Conservation (phyloP, 2,329 filamentous ascomycete species). For the Colletotrichum sp. region DNA sequence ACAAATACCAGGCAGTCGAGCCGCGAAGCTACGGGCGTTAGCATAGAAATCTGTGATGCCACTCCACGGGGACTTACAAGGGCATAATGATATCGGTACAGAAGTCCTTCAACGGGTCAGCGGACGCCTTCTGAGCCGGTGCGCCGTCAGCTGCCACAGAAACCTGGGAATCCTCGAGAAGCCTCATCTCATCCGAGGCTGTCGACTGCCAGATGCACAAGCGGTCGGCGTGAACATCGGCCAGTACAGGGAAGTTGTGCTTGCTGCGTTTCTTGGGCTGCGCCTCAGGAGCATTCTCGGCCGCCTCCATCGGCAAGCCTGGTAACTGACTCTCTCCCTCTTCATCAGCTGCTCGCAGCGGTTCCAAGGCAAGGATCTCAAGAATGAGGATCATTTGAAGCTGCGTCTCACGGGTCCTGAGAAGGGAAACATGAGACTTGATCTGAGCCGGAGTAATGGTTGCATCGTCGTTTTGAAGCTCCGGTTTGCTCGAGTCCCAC, state of each 20-base stretch:
- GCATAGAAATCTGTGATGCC: conserved; percentile 11
- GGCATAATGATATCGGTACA: conserved; percentile 81
- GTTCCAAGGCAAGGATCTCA: conserved; percentile 75
- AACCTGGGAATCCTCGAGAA: conserved; percentile 53
- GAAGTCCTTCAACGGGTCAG: conserved; percentile 75
- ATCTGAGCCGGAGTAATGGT: conserved; percentile 54
- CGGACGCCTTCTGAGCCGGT: conserved; percentile 43
- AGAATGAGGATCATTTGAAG: conserved; percentile 81
- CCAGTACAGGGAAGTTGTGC: conserved; percentile 66
- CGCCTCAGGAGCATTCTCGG: conserved; percentile 32
- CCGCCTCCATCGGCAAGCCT: conserved; percentile 40
- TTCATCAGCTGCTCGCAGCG: conserved; percentile 45
- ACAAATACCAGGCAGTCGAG: conserved; percentile 75
- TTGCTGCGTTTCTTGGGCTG: conserved; percentile 61
- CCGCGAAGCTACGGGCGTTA: conserved; percentile 66
- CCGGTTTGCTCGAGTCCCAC: conserved; percentile 68
- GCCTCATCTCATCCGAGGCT: conserved; percentile 60
- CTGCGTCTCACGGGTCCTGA: conserved; percentile 78
- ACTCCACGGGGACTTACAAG: conserved; percentile 58
- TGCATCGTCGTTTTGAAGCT: conserved; percentile 47
- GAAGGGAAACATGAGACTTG: conserved; percentile 65
- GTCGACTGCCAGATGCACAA: conserved; percentile 86
- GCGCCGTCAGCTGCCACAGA: conserved; percentile 35
- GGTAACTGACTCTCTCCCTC: conserved; percentile 52
- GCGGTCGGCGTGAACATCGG: conserved; percentile 78